Conservation (phyloP, 768 basidiomycete species). For the Tricholoma flavovirens region DNA sequence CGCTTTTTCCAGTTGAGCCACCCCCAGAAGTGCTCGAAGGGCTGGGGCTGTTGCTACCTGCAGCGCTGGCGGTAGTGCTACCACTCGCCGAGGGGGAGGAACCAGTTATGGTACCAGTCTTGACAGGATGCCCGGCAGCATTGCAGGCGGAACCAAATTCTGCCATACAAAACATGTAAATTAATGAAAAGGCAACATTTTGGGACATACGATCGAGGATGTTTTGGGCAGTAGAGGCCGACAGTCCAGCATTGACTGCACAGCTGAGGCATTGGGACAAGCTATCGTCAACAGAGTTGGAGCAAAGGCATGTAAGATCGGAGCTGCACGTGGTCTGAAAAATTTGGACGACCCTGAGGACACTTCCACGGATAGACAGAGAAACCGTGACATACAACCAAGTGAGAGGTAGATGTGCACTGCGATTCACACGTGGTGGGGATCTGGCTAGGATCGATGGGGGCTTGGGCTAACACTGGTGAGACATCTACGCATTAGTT, state of each 20-base stretch:
- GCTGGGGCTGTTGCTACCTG: neutral
- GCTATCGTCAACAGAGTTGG: neutral
- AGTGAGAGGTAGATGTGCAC: neutral
- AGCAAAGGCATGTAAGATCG: slow-evolving; percentile 7
- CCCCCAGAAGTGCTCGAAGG: neutral
- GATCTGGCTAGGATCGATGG: slow-evolving; percentile 3
- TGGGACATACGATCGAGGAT: slow-evolving; percentile 6
- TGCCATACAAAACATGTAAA: neutral
- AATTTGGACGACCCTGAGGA: neutral
- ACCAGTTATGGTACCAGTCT: slow-evolving; percentile 3
- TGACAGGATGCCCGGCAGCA: slow-evolving; percentile 5
- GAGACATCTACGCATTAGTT: neutral
- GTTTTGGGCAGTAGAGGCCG: slow-evolving; percentile 2
- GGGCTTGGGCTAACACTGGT: slow-evolving; percentile 1
- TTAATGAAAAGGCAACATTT: neutral
- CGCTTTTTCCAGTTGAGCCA: neutral
- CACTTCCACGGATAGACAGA: neutral
- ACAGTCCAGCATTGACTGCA: slow-evolving; percentile 5
- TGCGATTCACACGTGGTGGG: neutral
- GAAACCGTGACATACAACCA: neutral
- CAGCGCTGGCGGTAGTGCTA: neutral
- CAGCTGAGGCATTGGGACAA: slow-evolving; percentile 8
- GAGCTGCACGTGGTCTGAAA: slow-evolving; percentile 2
- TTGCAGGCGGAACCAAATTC: slow-evolving; percentile 5
- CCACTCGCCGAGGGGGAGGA: neutral